A percentile compares a stretch with the other conserved stretches of the same genome.
Conservation (phyloP, 1,284 basidiomycete genomes). For the Pseudomicrostroma phylloplanum region DNA sequence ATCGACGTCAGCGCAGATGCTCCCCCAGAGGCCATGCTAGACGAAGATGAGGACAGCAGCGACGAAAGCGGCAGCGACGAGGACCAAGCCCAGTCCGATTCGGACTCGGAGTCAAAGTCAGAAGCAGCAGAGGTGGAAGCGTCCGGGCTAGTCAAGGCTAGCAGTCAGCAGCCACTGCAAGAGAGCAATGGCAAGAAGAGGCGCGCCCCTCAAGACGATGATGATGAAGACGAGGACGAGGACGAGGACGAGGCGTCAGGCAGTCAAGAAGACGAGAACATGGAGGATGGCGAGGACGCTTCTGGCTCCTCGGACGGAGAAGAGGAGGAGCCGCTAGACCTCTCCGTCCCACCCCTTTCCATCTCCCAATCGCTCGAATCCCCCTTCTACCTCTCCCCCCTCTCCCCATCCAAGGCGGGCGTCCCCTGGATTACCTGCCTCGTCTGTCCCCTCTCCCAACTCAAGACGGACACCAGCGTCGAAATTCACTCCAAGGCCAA, state of each 20-base stretch:
- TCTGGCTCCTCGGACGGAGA: neutral
- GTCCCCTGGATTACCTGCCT: neutral
- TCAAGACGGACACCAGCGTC: neutral
- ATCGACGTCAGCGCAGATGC: constrained; percentile 5
- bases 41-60: constrained; percentile 4
- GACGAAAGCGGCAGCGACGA: neutral
- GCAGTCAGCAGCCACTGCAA: neutral
- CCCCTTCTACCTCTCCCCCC: neutral
- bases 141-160: too few species aligned
- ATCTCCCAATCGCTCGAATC: neutral
- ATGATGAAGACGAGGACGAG: neutral
- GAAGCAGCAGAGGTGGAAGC: too few species aligned
- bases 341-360: neutral
- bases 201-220: neutral
- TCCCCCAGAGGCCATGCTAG: neutral
- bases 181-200: neutral
- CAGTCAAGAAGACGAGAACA: neutral
- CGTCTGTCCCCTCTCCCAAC: constrained; percentile 5
- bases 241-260: neutral
- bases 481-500: neutral
- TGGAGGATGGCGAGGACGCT: neutral
- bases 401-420: constrained; percentile 3
- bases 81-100: neutral
- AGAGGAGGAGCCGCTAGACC: neutral
- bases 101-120: neutral